These are phyloP conservation scores for Clohesyomyces aquaticus DNA, from an alignment of 495 filamentous ascomycete species.

Conservation along the genomic window DNA sequence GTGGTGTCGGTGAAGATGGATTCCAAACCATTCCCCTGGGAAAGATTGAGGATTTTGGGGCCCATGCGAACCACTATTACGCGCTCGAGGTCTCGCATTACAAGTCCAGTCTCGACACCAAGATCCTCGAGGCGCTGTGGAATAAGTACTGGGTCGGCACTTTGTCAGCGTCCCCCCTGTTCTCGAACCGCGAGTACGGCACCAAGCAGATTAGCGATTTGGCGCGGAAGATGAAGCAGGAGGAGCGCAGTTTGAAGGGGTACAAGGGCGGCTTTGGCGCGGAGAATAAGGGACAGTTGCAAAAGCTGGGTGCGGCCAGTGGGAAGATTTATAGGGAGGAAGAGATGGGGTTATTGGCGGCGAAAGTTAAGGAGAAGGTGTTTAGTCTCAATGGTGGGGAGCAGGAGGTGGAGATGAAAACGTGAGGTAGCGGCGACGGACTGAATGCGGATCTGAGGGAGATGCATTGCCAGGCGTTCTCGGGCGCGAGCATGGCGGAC, in stretches of 20 bases:
- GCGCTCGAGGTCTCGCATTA: conserved; percentile 87
- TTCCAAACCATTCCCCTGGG: conserved; percentile 80
- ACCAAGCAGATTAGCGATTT: conserved; percentile 92
- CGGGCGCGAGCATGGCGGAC: too few species aligned
- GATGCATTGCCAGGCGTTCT: conserved; percentile 36
- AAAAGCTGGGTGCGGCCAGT: conserved; percentile 78
- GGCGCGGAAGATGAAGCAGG: conserved; percentile 73
- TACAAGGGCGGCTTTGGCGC: conserved; percentile 24
- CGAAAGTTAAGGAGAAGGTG: conserved; percentile 80
- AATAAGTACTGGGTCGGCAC: conserved; percentile 99
- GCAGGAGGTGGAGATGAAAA: conserved; percentile 35
- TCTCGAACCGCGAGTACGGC: conserved; percentile 90
- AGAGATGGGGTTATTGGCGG: conserved; percentile 77
- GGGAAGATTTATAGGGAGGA: conserved; percentile 86
- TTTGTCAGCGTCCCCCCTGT: conserved; percentile 89
- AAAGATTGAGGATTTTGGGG: conserved; percentile 96
- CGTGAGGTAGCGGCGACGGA: conserved; percentile 13
- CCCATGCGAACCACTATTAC: conserved; percentile 88
- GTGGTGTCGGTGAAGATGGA: conserved; percentile 50
- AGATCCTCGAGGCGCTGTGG: conserved; percentile 87
- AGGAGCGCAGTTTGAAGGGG: conserved; percentile 50
- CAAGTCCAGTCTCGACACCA: conserved; percentile 85
- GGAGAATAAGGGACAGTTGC: conserved; percentile 63
- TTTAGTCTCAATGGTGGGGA: conserved; percentile 56
- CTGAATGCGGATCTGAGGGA: neutral